phyloP scores from a whole-genome alignment of 2,329 filamentous ascomycete genomes.

The Fusarium cyanostomum region DNA sequence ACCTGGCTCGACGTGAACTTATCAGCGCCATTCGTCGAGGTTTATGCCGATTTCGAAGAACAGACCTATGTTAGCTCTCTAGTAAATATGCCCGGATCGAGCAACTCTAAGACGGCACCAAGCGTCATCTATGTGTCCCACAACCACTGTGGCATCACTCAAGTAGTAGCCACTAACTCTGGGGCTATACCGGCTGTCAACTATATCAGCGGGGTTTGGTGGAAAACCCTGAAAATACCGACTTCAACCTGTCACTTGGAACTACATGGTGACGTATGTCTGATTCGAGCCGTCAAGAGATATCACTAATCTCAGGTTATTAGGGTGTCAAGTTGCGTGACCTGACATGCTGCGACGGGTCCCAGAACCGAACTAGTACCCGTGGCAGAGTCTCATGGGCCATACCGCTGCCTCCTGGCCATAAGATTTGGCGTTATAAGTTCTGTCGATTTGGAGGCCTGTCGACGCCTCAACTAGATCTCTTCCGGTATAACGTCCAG shows the following conservation, averaged over 20 bases:
- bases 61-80: background rate
- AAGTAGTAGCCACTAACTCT: background rate
- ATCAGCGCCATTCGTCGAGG: background rate
- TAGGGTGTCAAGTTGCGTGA: background rate
- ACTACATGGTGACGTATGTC: background rate
- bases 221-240: background rate
- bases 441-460: background rate
- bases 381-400: background rate
- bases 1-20: background rate
- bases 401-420: background rate
- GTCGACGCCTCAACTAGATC: background rate
- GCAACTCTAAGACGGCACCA: background rate
- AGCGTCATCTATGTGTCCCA: background rate
- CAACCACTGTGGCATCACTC: background rate
- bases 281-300: background rate
- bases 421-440: background rate
- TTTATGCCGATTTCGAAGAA: background rate
- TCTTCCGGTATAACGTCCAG: background rate
- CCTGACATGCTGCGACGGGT: background rate
- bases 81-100: background rate
- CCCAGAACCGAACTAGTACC: background rate
- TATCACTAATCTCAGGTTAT: background rate
- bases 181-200: background rate
- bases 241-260: background rate
- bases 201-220: background rate